phyloP scores from a whole-genome alignment of 352 stramenopile species.

The Globisporangium nagaii region DNA sequence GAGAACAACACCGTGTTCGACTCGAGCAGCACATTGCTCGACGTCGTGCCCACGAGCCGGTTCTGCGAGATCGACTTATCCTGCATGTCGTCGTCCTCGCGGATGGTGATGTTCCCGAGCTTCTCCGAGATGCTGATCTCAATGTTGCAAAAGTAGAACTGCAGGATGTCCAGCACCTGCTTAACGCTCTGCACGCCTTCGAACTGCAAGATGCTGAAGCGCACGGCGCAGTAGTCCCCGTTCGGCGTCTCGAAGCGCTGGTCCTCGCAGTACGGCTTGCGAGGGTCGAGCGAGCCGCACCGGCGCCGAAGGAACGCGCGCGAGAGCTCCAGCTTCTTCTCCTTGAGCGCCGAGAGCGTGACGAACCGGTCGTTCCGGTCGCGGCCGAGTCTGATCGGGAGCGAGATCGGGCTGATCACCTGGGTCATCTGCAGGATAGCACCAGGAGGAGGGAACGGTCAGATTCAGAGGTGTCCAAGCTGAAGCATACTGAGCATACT shows the following conservation, averaged over 20 bases:
- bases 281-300: slow-evolving; percentile 12
- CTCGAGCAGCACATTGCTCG: slow-evolving; percentile 23
- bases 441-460: no score
- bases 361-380: not conserved
- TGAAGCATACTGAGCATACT: no score
- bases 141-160: slow-evolving; percentile 52
- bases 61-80: slow-evolving; percentile 37
- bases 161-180: slow-evolving; percentile 44
- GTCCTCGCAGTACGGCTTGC: slow-evolving; percentile 22
- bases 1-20: slow-evolving; percentile 37
- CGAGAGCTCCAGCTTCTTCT: slow-evolving; percentile 18
- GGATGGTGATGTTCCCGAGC: slow-evolving; percentile 62
- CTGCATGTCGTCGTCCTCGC: slow-evolving; percentile 57
- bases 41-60: slow-evolving; percentile 37
- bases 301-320: slow-evolving; percentile 21
- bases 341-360: slow-evolving; percentile 16
- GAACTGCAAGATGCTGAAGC: slow-evolving; percentile 49
- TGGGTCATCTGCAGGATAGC: slow-evolving; percentile 15
- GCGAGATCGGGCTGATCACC: slow-evolving; percentile 6
- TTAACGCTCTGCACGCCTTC: slow-evolving; percentile 26
- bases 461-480: no score
- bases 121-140: slow-evolving; percentile 71
- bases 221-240: slow-evolving; percentile 43
- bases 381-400: not conserved
- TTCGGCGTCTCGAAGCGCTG: slow-evolving; percentile 32